These are phyloP conservation scores for Aspergillus glaucus DNA, from an alignment of 2,329 filamentous ascomycete genomes.

Conservation along the genomic window DNA sequence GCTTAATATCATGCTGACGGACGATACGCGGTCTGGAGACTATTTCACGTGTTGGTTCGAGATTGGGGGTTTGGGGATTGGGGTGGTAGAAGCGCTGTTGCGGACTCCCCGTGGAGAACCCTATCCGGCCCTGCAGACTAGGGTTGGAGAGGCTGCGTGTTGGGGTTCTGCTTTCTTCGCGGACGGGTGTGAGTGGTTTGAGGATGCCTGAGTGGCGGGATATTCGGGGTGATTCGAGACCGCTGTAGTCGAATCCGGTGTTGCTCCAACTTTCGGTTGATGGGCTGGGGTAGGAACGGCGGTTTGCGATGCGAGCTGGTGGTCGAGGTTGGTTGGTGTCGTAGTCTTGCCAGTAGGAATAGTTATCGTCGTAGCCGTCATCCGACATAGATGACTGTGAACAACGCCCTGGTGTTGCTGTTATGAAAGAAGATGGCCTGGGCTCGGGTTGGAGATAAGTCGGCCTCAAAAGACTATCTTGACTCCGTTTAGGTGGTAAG, in stretches of 20 bases:
- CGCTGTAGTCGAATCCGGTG: background rate
- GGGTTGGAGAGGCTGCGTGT: constrained; percentile 1
- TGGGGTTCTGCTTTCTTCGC: constrained; percentile 14
- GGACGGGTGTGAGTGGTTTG: constrained; percentile 17
- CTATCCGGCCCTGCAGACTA: background rate
- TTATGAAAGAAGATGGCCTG: too few relatives aligned
- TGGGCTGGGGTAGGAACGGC: background rate
- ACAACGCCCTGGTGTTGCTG: too few relatives aligned
- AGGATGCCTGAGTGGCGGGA: constrained; percentile 15
- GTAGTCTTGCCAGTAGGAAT: background rate
- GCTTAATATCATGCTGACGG: constrained; percentile 26
- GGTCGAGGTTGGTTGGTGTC: too few relatives aligned
- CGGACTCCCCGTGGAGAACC: too few relatives aligned
- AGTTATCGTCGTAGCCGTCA: background rate
- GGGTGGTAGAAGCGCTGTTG: too few relatives aligned
- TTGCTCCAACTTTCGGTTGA: background rate
- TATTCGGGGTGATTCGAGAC: constrained; percentile 8
- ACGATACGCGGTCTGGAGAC: constrained; percentile 28
- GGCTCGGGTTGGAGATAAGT: constrained; percentile 6
- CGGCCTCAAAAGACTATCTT: constrained; percentile 8
- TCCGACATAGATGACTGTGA: background rate
- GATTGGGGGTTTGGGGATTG: constrained; percentile 15
- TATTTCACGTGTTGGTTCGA: constrained; percentile 21
- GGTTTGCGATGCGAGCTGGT: too few relatives aligned
- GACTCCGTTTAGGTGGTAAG: constrained; percentile 4